Base-by-base conservation (phyloP, 129 eudicot species). In the Saposhnikovia divaricata region DNA sequence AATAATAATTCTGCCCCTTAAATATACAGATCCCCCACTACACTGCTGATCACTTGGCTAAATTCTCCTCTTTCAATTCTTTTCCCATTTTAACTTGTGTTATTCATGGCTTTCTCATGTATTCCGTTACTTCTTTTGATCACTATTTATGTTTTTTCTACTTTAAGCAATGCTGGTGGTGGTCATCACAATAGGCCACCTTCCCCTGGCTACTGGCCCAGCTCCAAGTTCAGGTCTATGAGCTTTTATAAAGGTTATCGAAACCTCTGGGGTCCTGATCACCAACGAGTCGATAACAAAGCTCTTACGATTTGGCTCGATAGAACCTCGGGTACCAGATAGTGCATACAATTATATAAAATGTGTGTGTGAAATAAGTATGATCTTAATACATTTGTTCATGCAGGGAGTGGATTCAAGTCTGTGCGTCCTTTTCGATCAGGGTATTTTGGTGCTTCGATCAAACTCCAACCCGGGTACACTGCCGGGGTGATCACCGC, bases 291-390 rank as follows among this genome's bases (percentile, higher is more conserved):
- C 28, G 77, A 73, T 28, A n/a, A n/a, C 47, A 73, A 43, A 40
- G 77, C 77, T 43, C 77, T 73, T 57, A 44, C 77, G 9, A 73
- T 73, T n/a, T 73, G 77, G 77, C 77, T 73, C 47, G 77, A 73
- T 43, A 23, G 19, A 44, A 73, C 77, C 77, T 73, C 77, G 2
- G 77, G 76, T 72, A 72, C 50, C 21, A 15, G 23, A 16, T 23
- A 10, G 0, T 46, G 37, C 37, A 34, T 34, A 46, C 50, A 46
- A 1, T 1, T 2, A 10, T 46, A 3, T 46, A 46, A 2, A 23
- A 27, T 59, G 66, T 23, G 66, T n/a, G 66, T 9, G 4, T 69
- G 6, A 14, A 4, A 28, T 31, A 13, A 68, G 40, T 69, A 15
- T 69, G 21, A 71, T 71, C 25, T 37, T 73, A 10, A 42, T 12